Evolutionary conservation across 495 filamentous ascomycete genomes (phyloP).

Genomic region (Hypoxylon intermedium): DNA sequence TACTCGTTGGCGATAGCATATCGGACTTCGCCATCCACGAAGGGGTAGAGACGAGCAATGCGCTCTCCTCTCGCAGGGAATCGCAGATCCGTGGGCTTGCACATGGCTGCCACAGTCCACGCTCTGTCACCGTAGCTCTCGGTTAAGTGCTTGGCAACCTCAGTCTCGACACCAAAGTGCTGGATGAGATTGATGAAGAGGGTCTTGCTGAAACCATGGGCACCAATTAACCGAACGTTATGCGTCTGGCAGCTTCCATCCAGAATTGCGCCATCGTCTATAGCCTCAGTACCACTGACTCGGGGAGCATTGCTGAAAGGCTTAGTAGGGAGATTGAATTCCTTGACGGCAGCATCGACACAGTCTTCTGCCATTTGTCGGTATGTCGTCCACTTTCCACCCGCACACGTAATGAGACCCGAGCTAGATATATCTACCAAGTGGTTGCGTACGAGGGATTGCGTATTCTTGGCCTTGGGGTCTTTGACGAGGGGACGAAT

Average conservation of each 20-base stretch:
- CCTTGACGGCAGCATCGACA: slow-evolving; percentile 85
- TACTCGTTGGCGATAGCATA: slow-evolving; percentile 93
- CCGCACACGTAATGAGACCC: slow-evolving; percentile 91
- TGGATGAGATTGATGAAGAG: slow-evolving; percentile 99
- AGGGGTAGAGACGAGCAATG: slow-evolving; percentile 84
- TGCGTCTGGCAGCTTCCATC: slow-evolving; percentile 93
- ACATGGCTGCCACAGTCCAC: slow-evolving; percentile 91
- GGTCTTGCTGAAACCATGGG: slow-evolving; percentile 92
- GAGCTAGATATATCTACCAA: slow-evolving; percentile 85
- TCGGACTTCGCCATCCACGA: slow-evolving; percentile 93
- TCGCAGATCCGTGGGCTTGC: slow-evolving; percentile 77
- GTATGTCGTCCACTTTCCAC: slow-evolving; percentile 99
- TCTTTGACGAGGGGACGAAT: slow-evolving; percentile 94
- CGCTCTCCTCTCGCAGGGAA: slow-evolving; percentile 89
- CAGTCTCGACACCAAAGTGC: slow-evolving; percentile 93
- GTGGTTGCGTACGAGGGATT: slow-evolving; percentile 95
- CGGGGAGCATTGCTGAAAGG: slow-evolving; percentile 68
- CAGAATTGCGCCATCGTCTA: slow-evolving; percentile 76
- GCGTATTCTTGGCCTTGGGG: slow-evolving; percentile 90
- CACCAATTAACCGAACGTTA: slow-evolving; percentile 85
- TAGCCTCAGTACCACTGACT: slow-evolving; percentile 77
- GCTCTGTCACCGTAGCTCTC: slow-evolving; percentile 93
- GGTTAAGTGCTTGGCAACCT: slow-evolving; percentile 90
- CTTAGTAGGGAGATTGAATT: slow-evolving; percentile 73
- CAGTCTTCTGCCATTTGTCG: slow-evolving; percentile 98